Evolutionary conservation across 169 alveolate species (phyloP).

Genomic region (Eimeria acervulina): DNA sequence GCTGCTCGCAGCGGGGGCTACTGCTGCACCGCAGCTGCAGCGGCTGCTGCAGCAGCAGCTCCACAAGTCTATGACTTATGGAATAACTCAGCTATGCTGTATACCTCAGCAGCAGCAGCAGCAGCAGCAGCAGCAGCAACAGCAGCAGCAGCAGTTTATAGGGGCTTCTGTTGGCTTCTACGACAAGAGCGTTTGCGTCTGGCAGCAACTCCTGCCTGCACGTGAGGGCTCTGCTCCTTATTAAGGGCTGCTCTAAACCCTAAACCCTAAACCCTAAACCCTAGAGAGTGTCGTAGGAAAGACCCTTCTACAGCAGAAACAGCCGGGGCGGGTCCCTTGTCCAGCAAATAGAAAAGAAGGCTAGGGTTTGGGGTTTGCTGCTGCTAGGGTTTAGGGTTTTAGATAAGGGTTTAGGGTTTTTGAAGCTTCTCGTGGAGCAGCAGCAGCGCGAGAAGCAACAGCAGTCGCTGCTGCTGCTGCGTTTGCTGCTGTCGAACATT

Average conservation of each 20-base stretch:
- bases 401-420: neutral
- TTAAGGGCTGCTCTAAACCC: too few species aligned
- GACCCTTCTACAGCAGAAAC: too few species aligned
- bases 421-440: neutral
- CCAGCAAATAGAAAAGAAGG: neutral
- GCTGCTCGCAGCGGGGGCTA: neutral
- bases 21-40: constrained; percentile 6
- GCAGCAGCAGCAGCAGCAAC: constrained; percentile 36
- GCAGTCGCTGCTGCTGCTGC: neutral
- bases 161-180: constrained; percentile 49
- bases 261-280: neutral
- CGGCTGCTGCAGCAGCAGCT: too few species aligned
- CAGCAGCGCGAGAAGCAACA: neutral
- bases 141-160: neutral
- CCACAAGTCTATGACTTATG: constrained; percentile 29
- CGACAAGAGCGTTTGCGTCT: constrained; percentile 1
- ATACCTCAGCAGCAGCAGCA: constrained; percentile 32
- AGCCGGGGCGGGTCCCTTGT: too few species aligned
- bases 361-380: too few species aligned
- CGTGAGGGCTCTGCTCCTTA: too few species aligned
- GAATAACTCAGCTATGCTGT: constrained; percentile 43
- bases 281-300: neutral
- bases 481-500: neutral
- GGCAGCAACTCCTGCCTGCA: constrained; percentile 5
- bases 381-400: neutral